These are phyloP conservation scores for Oryza coarctata DNA, from an alignment of 176 grass and related monocot species.

Conservation along the genomic window DNA sequence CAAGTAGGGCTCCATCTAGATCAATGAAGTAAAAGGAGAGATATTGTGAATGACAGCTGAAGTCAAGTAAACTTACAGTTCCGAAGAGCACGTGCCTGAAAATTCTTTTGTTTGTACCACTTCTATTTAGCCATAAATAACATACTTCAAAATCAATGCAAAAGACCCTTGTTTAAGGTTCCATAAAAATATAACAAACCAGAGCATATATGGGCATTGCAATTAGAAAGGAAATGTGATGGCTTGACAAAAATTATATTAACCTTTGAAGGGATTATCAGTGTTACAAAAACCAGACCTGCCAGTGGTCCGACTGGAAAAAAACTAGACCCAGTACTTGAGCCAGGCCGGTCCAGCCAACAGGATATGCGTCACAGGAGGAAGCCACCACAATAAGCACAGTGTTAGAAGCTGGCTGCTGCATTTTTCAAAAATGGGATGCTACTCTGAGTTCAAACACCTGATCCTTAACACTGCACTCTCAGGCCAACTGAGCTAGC, in stretches of 20 bases:
- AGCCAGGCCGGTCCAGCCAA: too few relatives aligned
- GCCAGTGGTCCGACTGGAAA: too few relatives aligned
- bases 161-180: neutral
- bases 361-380: too few relatives aligned
- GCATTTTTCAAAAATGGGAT: too few relatives aligned
- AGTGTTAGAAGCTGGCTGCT: too few relatives aligned
- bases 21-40: conserved; percentile 52
- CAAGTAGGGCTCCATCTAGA: conserved; percentile 96
- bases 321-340: too few relatives aligned
- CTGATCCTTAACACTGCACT: too few relatives aligned
- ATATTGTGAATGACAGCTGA: conserved; percentile 25
- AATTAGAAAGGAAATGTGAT: neutral
- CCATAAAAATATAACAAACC: conserved; percentile 3
- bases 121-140: neutral
- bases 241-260: neutral
- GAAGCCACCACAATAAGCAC: too few relatives aligned
- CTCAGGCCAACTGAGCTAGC: too few relatives aligned
- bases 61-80: neutral
- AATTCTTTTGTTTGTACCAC: conserved; percentile 1
- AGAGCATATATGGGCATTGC: neutral
- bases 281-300: too few relatives aligned
- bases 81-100: neutral
- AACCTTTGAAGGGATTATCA: neutral
- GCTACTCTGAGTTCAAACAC: too few relatives aligned
- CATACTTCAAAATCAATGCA: conserved; percentile 15